phyloP scores from a whole-genome alignment of 768 basidiomycete species.

The Cyclocybe aegerita region DNA sequence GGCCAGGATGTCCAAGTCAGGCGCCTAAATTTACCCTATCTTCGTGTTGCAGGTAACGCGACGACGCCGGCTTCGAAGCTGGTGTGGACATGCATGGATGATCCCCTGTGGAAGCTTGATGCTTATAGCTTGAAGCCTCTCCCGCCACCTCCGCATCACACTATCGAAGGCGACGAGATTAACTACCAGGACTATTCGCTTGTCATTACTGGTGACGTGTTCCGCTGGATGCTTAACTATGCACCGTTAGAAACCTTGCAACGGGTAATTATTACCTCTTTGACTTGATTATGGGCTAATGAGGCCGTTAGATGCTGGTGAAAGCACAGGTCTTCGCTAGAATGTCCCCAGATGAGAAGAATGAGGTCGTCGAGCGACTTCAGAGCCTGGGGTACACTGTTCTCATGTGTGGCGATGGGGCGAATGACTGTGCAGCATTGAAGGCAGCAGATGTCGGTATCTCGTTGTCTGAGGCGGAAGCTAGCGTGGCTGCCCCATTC shows the following conservation, averaged over 20 bases:
- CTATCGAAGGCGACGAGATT: conserved; percentile 68
- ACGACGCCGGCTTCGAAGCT: conserved; percentile 57
- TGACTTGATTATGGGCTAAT: neutral
- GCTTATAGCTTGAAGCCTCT: conserved; percentile 84
- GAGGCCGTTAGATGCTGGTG: conserved; percentile 83
- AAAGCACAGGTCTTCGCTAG: conserved; percentile 96
- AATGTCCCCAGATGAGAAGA: conserved; percentile 99
- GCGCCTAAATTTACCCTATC: neutral
- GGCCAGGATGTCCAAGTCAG: too few species aligned
- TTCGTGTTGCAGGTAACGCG: conserved; percentile 47
- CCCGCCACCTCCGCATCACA: conserved; percentile 66
- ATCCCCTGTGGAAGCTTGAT: conserved; percentile 81
- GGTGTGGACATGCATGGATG: conserved; percentile 93
- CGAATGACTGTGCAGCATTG: conserved; percentile 97
- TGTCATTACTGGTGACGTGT: conserved; percentile 92
- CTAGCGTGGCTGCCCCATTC: conserved; percentile 97
- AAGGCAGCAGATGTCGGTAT: conserved; percentile 99
- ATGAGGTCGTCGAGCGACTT: conserved; percentile 93
- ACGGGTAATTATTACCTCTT: conserved; percentile 46
- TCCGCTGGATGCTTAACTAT: conserved; percentile 97
- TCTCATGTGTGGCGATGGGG: conserved; percentile 98
- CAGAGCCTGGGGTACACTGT: conserved; percentile 95
- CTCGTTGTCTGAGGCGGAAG: conserved; percentile 96
- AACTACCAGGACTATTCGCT: conserved; percentile 87
- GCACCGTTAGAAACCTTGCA: conserved; percentile 93